Conservation (phyloP, 2,329 filamentous ascomycete species). For the Cordyceps militaris region DNA sequence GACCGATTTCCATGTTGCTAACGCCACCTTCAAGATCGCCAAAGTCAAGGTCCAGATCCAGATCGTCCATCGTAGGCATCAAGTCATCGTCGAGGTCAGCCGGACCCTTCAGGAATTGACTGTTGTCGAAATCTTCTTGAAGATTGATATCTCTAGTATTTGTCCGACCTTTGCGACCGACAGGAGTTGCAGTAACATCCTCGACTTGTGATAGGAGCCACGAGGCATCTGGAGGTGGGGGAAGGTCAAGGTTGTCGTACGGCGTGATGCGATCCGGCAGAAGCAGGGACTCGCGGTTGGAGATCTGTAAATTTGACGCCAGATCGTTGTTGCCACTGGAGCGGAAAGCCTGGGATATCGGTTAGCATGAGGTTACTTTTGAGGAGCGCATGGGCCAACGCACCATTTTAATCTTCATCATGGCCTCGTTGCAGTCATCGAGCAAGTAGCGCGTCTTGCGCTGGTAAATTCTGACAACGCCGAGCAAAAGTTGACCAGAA, state of each 20-base stretch:
- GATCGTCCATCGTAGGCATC: constrained; percentile 53
- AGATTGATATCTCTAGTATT: constrained; percentile 61
- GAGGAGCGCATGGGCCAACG: constrained; percentile 17
- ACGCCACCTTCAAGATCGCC: constrained; percentile 59
- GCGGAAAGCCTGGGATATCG: constrained; percentile 67
- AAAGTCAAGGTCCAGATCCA: constrained; percentile 67
- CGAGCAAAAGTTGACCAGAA: constrained; percentile 87
- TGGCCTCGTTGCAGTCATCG: constrained; percentile 94
- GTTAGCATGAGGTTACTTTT: constrained; percentile 24
- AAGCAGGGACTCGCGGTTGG: constrained; percentile 78
- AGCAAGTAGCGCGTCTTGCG: constrained; percentile 92
- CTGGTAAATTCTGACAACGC: constrained; percentile 96
- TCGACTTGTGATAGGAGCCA: constrained; percentile 73
- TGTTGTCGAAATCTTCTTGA: constrained; percentile 63
- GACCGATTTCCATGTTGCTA: constrained; percentile 72
- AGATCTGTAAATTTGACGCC: constrained; percentile 71
- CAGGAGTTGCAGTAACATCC: constrained; percentile 46
- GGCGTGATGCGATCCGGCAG: constrained; percentile 90
- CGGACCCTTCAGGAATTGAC: constrained; percentile 70
- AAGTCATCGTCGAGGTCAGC: constrained; percentile 52
- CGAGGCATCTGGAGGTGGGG: constrained; percentile 83
- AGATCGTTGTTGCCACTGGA: constrained; percentile 93
- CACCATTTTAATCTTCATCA: constrained; percentile 99
- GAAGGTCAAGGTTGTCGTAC: constrained; percentile 67
- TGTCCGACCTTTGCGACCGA: constrained; percentile 50